Conservation (phyloP, 2,329 filamentous ascomycete species). For the Neonectria coccinea region DNA sequence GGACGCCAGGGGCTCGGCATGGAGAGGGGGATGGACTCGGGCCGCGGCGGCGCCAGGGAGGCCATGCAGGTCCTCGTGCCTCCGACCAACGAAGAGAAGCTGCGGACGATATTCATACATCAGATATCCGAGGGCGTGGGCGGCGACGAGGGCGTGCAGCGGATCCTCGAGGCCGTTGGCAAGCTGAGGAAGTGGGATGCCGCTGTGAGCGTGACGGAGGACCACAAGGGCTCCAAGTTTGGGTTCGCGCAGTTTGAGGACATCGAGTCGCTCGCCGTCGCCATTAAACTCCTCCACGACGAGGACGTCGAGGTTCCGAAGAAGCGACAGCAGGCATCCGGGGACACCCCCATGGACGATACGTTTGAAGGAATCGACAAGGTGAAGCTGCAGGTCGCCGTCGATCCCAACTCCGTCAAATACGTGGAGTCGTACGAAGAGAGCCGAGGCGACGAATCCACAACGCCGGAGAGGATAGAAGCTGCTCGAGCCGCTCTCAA, state of each 20-base stretch:
- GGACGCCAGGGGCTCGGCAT: slow-evolving; percentile 66
- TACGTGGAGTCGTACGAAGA: slow-evolving; percentile 88
- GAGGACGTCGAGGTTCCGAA: slow-evolving; percentile 85
- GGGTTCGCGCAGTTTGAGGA: slow-evolving; percentile 98
- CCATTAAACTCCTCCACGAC: slow-evolving; percentile 85
- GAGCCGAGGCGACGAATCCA: slow-evolving; percentile 69
- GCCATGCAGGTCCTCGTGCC: slow-evolving; percentile 79
- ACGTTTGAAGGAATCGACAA: slow-evolving; percentile 72
- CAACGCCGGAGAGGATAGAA: slow-evolving; percentile 75
- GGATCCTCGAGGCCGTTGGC: slow-evolving; percentile 81
- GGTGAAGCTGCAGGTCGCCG: slow-evolving; percentile 75
- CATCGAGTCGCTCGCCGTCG: slow-evolving; percentile 85
- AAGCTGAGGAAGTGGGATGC: slow-evolving; percentile 87
- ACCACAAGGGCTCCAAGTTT: slow-evolving; percentile 86
- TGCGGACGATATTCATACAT: slow-evolving; percentile 90
- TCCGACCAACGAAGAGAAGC: slow-evolving; percentile 88
- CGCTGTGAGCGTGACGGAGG: slow-evolving; percentile 68
- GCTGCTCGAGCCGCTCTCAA: slow-evolving; percentile 76
- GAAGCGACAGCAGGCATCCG: slow-evolving; percentile 74
- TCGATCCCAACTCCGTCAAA: slow-evolving; percentile 85
- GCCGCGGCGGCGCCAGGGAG: slow-evolving; percentile 75
- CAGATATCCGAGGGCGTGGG: slow-evolving; percentile 84
- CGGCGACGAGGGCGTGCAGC: slow-evolving; percentile 82
- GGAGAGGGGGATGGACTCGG: slow-evolving; percentile 75
- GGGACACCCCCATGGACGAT: slow-evolving; percentile 58